These are phyloP conservation scores for Penicillium sp. DNA, from an alignment of 2,329 filamentous ascomycete species.

Conservation along the genomic window DNA sequence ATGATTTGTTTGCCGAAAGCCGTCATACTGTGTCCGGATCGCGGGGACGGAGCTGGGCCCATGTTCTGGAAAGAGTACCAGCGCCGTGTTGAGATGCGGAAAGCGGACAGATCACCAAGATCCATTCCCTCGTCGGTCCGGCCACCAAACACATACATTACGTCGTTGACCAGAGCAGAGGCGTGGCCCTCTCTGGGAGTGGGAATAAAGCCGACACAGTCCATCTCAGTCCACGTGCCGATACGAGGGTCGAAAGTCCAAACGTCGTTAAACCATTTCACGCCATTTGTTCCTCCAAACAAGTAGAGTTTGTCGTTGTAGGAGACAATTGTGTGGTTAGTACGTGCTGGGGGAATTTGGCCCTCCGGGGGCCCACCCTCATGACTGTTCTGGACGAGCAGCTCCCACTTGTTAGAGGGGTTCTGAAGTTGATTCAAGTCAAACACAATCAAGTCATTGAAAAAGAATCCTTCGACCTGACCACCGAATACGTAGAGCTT, in stretches of 20 bases:
- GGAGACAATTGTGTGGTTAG: constrained; percentile 88
- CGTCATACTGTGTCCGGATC: constrained; percentile 97
- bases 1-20: constrained; percentile 88
- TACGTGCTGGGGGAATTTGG: constrained; percentile 77
- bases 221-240: constrained; percentile 81
- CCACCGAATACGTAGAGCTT: constrained; percentile 98
- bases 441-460: constrained; percentile 94
- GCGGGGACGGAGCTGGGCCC: constrained; percentile 88
- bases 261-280: constrained; percentile 98
- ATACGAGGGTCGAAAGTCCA: constrained; percentile 86
- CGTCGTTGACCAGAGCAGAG: constrained; percentile 86
- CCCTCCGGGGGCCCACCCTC: constrained; percentile 53
- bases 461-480: constrained; percentile 94
- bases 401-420: constrained; percentile 88
- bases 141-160: constrained; percentile 99
- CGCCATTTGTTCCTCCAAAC: constrained; percentile 95
- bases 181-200: constrained; percentile 91
- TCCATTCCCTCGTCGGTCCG: constrained; percentile 90
- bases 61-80: constrained; percentile 99
- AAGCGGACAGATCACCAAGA: constrained; percentile 86
- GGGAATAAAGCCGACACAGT: constrained; percentile 97
- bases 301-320: constrained; percentile 92
- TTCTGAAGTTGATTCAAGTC: constrained; percentile 92
- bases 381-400: constrained; percentile 73
- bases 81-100: constrained; percentile 72